phyloP scores from a whole-genome alignment of 2,329 filamentous ascomycete species.

The Talaromyces amestolkiae region DNA sequence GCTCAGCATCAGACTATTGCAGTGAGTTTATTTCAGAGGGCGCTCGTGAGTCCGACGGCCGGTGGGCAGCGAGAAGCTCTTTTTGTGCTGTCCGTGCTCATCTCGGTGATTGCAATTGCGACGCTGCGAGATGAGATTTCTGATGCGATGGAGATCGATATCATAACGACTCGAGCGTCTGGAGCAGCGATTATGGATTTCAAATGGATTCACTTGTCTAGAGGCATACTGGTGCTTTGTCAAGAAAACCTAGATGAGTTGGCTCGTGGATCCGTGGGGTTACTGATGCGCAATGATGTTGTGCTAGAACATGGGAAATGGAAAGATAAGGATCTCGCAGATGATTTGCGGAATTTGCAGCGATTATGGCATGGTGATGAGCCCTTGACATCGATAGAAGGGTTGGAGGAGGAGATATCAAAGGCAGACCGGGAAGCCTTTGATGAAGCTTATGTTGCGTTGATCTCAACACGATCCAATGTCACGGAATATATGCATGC shows the following conservation, averaged over 20 bases:
- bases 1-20: conserved; percentile 14
- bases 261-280: background rate
- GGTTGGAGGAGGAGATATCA: background rate
- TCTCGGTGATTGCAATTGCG: conserved; percentile 6
- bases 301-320: background rate
- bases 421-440: conserved; percentile 7
- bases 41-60: background rate
- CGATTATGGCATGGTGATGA: conserved; percentile 8
- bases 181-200: conserved; percentile 9
- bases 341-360: background rate
- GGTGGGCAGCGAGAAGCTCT: conserved; percentile 14
- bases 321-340: background rate
- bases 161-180: background rate
- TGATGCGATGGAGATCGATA: background rate
- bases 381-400: background rate
- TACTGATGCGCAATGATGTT: background rate
- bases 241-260: conserved; percentile 1
- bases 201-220: conserved; percentile 19
- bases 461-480: background rate
- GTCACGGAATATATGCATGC: background rate
- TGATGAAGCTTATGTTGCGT: conserved; percentile 6
- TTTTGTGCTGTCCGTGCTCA: conserved; percentile 16
- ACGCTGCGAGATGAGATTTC: conserved; percentile 11
- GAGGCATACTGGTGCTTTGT: conserved; percentile 13
- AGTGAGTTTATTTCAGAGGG: conserved; percentile 16